Conservation (phyloP, 2,329 filamentous ascomycete species). For the Sclerotinia subarctica region DNA sequence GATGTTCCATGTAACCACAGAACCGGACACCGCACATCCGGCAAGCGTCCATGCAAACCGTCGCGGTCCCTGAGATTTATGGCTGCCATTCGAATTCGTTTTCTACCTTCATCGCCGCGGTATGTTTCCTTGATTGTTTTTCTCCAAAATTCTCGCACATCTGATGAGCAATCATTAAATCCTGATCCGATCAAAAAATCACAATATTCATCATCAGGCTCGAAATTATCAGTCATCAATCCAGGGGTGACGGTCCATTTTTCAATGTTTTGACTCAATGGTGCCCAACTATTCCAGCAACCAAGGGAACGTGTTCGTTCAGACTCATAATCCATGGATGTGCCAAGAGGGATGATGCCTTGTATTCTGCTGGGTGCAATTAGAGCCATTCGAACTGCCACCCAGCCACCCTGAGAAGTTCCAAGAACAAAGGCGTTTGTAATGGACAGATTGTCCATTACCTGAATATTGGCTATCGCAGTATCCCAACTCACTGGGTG, state of each 20-base stretch:
- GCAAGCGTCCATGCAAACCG: conserved; percentile 46
- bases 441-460: conserved; percentile 50
- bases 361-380: conserved; percentile 48
- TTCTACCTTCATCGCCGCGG: conserved; percentile 49
- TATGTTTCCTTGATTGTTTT: conserved; percentile 47
- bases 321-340: conserved; percentile 54
- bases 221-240: conserved; percentile 46
- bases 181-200: conserved; percentile 46
- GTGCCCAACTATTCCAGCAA: conserved; percentile 49
- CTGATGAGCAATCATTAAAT: conserved; percentile 43
- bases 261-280: conserved; percentile 43
- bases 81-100: conserved; percentile 47
- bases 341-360: conserved; percentile 49
- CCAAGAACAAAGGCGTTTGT: conserved; percentile 49
- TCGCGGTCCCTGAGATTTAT: conserved; percentile 48
- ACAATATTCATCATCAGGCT: conserved; percentile 47
- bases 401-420: conserved; percentile 53
- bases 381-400: conserved; percentile 50
- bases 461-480: conserved; percentile 53
- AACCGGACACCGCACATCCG: conserved; percentile 50
- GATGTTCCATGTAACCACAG: conserved; percentile 46
- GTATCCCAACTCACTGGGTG: conserved; percentile 46
- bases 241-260: conserved; percentile 30
- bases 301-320: conserved; percentile 45
- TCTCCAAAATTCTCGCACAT: conserved; percentile 46